Evolutionary conservation across 2,329 filamentous ascomycete genomes (phyloP), one percentile per base, ranked within the genome.

Genomic region (Fusarium sambucinum): DNA sequence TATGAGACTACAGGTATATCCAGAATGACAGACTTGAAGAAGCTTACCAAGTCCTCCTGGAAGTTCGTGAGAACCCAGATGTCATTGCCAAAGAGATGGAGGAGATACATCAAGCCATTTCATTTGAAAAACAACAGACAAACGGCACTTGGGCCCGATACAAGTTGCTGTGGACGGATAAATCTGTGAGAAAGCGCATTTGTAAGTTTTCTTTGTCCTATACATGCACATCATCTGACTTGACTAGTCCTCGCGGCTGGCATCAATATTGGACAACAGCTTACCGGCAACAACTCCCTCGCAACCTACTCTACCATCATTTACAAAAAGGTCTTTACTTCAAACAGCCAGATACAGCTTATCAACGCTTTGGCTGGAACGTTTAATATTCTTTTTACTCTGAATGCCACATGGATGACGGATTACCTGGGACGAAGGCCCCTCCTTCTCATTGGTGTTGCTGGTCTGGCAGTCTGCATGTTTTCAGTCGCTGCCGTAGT

Each of bases 351-450:
- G 16, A 90, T 92, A 74, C 87, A 88, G 56, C 81, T 92, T 14
- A 92, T 92, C 81, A 92, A 92, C 74, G 90, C 90, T 2, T 82
- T 92, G 48, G 92, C 91, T 73, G 89, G 89, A 25, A 92, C 90
- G 1, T 90, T 88, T 58, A 88, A 88, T 52, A 92, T 92, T 63
- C 63, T 92, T 21, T 92, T 92, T 77, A 92, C 90, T 0, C 81
- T 92, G 30, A 92, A 91, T 68, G 89, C 90, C n/a, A 85, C 89
- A 27, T 92, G 90, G 89, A 90, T 89, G 3, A 87, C 90, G 17
- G 90, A 92, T 73, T 84, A 89, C 33, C 91, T 89, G 66, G 90
- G 90, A 23, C 85, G 90, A 54, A 89, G 89, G 68, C 88, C 89
- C 80, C 80, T 92, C 55, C 83, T 92, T 69, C 89, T 92, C 54